Base-by-base conservation (phyloP, 495 filamentous ascomycete genomes). In the Penicillium macrosclerotiorum region DNA sequence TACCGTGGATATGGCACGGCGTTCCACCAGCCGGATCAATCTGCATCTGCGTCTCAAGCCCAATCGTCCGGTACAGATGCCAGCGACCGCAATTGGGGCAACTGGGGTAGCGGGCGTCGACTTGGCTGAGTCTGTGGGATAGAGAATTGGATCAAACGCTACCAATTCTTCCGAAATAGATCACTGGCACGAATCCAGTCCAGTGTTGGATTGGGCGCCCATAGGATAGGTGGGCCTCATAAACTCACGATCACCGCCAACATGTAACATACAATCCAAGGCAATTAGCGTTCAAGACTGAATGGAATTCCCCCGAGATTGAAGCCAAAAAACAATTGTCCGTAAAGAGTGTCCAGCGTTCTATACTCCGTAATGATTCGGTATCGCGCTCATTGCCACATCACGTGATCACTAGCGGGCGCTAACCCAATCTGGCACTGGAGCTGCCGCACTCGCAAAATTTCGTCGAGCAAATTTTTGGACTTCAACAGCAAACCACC, bases 21-120 rank as follows among this genome's bases (percentile, higher is more conserved):
- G 11, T 69, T 60, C 40, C 59, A 60, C 17, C 58, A 64, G 18
- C 45, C 40, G 9, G 36, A 46, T 29, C 60, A 57, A 32, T 42
- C 57, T n/a, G 55, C 57, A 18, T 53, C 66, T 14, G 51, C 65
- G 44, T 64, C 46, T 45, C 59, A 34, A 46, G 65, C 57, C 42
- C 72, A 55, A 57, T 47, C 34, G 29, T 73, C 58, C 31, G 63
- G 50, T 44, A 64, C 65, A 0, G 36, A 38, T 8, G 20, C n/a
- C 45, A 65, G 69, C 24, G 70, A 59, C 40, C 61, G 78, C 0
- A n/a, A n/a, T n/a, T 90, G 88, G 88, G 73, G 74, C 53, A 75
- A 62, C 13, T 71, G 84, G 51, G 88, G 88, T 1, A 65, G 78
- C 12, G 88, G 88, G 7, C 74, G 79, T 18, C 75, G 88, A 58